phyloP scores from a whole-genome alignment of 1,284 basidiomycete species.

The Ustanciosporium gigantosporum region DNA sequence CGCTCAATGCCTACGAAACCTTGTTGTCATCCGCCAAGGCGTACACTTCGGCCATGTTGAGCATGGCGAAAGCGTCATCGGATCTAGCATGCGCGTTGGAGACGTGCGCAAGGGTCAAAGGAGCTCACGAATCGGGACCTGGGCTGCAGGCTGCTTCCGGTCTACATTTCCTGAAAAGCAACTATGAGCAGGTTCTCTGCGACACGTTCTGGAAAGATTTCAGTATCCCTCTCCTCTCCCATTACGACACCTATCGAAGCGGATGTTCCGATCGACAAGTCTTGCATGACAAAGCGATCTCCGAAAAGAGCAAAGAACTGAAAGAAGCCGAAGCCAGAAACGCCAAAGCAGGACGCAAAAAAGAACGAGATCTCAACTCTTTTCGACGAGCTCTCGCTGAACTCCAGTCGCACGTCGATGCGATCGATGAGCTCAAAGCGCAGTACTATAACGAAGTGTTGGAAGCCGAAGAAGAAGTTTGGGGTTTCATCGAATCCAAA shows the following conservation, averaged over 20 bases:
- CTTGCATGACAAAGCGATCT: slow-evolving; percentile 58
- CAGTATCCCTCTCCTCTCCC: slow-evolving; percentile 82
- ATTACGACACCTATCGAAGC: slow-evolving; percentile 77
- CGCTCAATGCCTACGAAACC: slow-evolving; percentile 80
- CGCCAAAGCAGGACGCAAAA: slow-evolving; percentile 71
- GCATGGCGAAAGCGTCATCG: slow-evolving; percentile 82
- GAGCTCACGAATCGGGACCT: slow-evolving; percentile 49
- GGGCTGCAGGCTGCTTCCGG: slow-evolving; percentile 64
- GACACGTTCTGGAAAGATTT: slow-evolving; percentile 86
- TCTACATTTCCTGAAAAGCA: slow-evolving; percentile 85
- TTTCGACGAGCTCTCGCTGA: slow-evolving; percentile 63
- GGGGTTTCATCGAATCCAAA: slow-evolving; percentile 77
- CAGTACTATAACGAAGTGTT: slow-evolving; percentile 82
- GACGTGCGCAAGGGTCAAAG: slow-evolving; percentile 55
- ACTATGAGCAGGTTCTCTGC: slow-evolving; percentile 87
- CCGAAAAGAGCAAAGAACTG: slow-evolving; percentile 81
- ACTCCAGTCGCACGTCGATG: slow-evolving; percentile 85
- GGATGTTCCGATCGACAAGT: slow-evolving; percentile 66
- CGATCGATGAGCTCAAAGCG: slow-evolving; percentile 77
- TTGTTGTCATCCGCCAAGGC: slow-evolving; percentile 77
- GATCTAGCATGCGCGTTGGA: slow-evolving; percentile 73
- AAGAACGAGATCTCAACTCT: slow-evolving; percentile 67
- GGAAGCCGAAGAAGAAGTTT: slow-evolving; percentile 88
- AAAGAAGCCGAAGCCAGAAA: slow-evolving; percentile 85
- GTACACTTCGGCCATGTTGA: slow-evolving; percentile 80